These are phyloP conservation scores for Ophiostoma ips DNA, from an alignment of 2,329 filamentous ascomycete species.

Conservation along the genomic window DNA sequence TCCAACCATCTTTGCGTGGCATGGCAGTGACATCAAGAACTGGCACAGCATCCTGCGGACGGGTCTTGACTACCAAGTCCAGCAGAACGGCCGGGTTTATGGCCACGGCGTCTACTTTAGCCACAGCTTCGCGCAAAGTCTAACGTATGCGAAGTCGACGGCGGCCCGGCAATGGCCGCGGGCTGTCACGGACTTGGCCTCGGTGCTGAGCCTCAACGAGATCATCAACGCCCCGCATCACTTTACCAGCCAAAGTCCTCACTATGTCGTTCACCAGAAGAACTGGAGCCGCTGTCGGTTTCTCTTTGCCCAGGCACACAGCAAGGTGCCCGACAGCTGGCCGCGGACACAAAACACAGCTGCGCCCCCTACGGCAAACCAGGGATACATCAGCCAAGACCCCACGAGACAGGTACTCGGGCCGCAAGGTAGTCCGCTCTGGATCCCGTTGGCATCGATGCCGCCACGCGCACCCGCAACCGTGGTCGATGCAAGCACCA, in stretches of 20 bases:
- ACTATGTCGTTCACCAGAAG: conserved; percentile 58
- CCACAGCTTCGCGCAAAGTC: conserved; percentile 40
- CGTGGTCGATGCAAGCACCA: background rate
- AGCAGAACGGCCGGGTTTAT: conserved; percentile 56
- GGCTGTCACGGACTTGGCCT: conserved; percentile 45
- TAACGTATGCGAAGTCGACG: conserved; percentile 28
- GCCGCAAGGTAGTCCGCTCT: background rate
- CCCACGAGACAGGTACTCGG: background rate
- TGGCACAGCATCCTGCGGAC: conserved; percentile 86
- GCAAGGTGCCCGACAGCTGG: no score
- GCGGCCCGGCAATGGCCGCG: conserved; percentile 40
- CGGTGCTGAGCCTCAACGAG: conserved; percentile 65
- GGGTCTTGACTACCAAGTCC: conserved; percentile 62
- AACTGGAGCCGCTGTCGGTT: conserved; percentile 90
- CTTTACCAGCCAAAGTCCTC: conserved; percentile 42
- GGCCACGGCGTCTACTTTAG: conserved; percentile 80
- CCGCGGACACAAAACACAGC: background rate
- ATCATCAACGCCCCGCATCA: conserved; percentile 59
- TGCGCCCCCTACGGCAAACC: background rate
- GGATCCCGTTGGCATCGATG: background rate
- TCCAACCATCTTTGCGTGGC: conserved; percentile 75
- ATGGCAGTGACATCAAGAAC: conserved; percentile 62
- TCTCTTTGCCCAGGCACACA: conserved; percentile 42
- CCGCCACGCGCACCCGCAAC: background rate
- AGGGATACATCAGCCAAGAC: background rate